Percentiles rank a stretch among this genome's conserved stretches.
phyloP scores from a whole-genome alignment of 2,329 filamentous ascomycete species.

The Paecilomyces sp. region DNA sequence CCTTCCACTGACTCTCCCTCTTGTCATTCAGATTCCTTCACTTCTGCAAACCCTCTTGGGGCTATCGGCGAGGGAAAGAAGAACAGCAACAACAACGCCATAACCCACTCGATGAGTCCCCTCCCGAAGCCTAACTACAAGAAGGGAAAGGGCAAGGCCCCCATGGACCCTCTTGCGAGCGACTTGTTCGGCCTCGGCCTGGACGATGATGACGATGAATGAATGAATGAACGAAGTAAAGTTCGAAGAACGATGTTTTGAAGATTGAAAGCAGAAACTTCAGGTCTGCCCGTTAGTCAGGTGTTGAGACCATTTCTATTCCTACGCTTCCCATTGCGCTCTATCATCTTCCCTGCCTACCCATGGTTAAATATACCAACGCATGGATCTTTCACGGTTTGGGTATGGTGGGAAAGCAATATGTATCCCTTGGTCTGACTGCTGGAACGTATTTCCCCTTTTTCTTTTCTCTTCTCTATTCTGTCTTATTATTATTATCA shows the following conservation, averaged over 20 bases:
- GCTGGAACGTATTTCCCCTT: neutral
- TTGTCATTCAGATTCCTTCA: neutral
- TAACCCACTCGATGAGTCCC: neutral
- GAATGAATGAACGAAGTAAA: neutral
- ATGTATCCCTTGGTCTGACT: neutral
- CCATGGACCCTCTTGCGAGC: neutral
- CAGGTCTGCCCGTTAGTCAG: neutral
- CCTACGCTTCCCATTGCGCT: neutral
- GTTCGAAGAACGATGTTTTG: neutral
- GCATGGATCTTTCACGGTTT: neutral
- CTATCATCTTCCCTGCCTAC: neutral
- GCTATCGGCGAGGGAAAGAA: neutral
- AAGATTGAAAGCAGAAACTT: neutral
- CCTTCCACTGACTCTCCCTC: constrained; percentile 11
- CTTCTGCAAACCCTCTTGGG: neutral
- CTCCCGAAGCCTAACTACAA: neutral
- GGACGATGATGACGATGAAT: neutral
- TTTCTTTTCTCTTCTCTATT: neutral
- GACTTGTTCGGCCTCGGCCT: neutral
- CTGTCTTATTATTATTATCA: neutral
- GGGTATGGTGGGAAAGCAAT: neutral
- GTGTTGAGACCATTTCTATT: neutral
- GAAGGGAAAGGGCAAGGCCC: neutral
- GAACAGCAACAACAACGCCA: neutral
- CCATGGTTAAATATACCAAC: neutral